phyloP scores from a whole-genome alignment of 768 basidiomycete genomes.

The Coprinopsis sp. region DNA sequence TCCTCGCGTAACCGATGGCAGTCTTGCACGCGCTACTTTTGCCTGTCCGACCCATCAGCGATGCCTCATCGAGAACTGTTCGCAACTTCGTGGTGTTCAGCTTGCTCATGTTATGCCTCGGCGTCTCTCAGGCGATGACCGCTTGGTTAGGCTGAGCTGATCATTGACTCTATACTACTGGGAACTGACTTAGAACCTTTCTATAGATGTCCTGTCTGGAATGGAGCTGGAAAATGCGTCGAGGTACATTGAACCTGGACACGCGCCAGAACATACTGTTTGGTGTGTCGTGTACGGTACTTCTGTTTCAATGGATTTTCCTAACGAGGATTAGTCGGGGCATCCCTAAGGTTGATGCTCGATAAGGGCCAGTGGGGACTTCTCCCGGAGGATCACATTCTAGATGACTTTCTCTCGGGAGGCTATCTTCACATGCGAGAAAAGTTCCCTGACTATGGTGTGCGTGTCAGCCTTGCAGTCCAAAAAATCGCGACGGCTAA shows the following conservation, averaged over 20 bases:
- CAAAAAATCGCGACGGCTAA: neutral
- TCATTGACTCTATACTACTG: neutral
- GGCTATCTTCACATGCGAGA: constrained; percentile 3
- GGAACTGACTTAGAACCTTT: neutral
- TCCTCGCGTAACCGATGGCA: too few species aligned
- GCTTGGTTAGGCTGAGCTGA: neutral
- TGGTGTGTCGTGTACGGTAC: constrained; percentile 4
- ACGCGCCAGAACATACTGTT: constrained; percentile 9
- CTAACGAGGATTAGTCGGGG: constrained; percentile 4
- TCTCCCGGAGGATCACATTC: too few species aligned
- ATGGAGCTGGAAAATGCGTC: constrained; percentile 9
- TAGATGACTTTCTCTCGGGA: too few species aligned
- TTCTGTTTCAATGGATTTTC: constrained; percentile 1
- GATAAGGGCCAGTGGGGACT: too few species aligned
- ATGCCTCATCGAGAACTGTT: constrained; percentile 8
- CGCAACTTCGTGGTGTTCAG: constrained; percentile 3
- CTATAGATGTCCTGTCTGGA: constrained; percentile 3
- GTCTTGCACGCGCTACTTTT: too few species aligned
- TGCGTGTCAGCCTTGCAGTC: neutral
- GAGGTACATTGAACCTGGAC: constrained; percentile 10
- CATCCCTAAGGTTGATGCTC: too few species aligned
- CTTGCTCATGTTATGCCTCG: constrained; percentile 2
- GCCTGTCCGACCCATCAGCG: too few species aligned
- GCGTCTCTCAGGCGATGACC: neutral
- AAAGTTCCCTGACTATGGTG: constrained; percentile 4